A percentile compares a stretch with the other conserved stretches of the same genome.
phyloP scores from a whole-genome alignment of 768 basidiomycete genomes.

The Pleurotus salmoneostramineus region DNA sequence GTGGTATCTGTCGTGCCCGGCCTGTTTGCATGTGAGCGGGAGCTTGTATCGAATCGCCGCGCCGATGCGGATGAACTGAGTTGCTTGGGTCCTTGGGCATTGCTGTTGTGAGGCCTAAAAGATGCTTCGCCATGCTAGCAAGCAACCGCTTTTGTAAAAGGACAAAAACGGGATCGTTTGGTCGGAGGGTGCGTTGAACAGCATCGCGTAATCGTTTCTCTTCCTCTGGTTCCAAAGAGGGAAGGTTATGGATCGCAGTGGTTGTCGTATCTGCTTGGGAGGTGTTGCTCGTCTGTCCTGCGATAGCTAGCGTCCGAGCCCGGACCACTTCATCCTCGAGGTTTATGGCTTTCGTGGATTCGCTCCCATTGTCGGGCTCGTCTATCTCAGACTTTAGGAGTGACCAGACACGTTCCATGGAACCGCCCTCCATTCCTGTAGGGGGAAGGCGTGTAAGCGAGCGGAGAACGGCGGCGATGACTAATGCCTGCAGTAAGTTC shows the following conservation, averaged over 20 bases:
- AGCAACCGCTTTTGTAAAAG: conserved; percentile 59
- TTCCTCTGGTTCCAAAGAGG: conserved; percentile 30
- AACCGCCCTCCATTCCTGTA: conserved; percentile 24
- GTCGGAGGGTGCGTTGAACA: conserved; percentile 59
- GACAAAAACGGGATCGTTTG: conserved; percentile 62
- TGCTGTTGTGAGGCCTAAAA: conserved; percentile 8
- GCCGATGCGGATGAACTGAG: conserved; percentile 1
- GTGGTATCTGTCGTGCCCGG: conserved; percentile 13
- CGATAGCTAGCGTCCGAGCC: conserved; percentile 31
- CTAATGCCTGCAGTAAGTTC: conserved; percentile 68
- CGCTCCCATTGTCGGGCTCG: conserved; percentile 22
- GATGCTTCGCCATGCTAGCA: conserved; percentile 27
- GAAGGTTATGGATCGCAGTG: background rate
- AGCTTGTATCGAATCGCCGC: background rate
- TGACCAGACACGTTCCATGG: conserved; percentile 61
- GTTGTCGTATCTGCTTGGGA: background rate
- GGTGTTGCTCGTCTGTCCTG: background rate
- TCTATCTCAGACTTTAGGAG: conserved; percentile 58
- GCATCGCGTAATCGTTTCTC: conserved; percentile 53
- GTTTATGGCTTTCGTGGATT: conserved; percentile 54
- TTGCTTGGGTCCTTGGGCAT: conserved; percentile 13
- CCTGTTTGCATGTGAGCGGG: conserved; percentile 29
- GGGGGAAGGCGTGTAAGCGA: conserved; percentile 45
- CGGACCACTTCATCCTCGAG: conserved; percentile 73
- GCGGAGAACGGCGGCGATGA: conserved; percentile 59